Conservation (phyloP, 768 basidiomycete genomes). For the Russula virescens region DNA sequence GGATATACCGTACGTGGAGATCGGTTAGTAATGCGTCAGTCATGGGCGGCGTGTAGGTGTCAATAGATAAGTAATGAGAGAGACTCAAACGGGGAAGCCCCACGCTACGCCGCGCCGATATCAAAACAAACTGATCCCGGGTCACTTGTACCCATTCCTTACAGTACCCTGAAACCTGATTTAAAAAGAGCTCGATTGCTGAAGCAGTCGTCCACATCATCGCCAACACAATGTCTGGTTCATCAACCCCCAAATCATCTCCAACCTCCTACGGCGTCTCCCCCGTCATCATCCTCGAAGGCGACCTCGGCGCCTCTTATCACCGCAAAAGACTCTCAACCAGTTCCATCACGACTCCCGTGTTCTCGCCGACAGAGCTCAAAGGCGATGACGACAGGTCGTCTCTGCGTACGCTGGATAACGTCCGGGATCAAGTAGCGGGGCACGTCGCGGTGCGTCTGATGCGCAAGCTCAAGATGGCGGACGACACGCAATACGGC, state of each 20-base stretch:
- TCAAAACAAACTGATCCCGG: too few species aligned
- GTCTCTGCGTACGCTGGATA: constrained; percentile 47
- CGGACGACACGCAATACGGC: constrained; percentile 53
- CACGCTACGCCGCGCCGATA: too few species aligned
- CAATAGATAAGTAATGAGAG: too few species aligned
- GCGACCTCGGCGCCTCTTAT: not conserved
- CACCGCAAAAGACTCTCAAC: constrained; percentile 14
- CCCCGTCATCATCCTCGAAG: constrained; percentile 2
- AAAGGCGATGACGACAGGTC: not conserved
- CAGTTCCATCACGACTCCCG: constrained; percentile 19
- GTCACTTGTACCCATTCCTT: too few species aligned
- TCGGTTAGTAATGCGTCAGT: constrained; percentile 38
- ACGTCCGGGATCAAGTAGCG: constrained; percentile 55
- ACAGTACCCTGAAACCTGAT: too few species aligned
- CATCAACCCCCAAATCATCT: constrained; percentile 13
- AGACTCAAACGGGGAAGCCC: too few species aligned
- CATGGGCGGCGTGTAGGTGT: not conserved
- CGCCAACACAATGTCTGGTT: constrained; percentile 4
- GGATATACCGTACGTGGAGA: constrained; percentile 70
- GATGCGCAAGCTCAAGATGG: constrained; percentile 42
- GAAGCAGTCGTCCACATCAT: too few species aligned
- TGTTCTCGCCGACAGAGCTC: constrained; percentile 10
- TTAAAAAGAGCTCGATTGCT: too few species aligned
- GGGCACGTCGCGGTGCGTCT: constrained; percentile 50
- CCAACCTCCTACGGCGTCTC: constrained; percentile 22